Percentiles rank a stretch among this genome's conserved stretches.
Conservation (phyloP, 106 monocot species). For the Acorus calamus region DNA sequence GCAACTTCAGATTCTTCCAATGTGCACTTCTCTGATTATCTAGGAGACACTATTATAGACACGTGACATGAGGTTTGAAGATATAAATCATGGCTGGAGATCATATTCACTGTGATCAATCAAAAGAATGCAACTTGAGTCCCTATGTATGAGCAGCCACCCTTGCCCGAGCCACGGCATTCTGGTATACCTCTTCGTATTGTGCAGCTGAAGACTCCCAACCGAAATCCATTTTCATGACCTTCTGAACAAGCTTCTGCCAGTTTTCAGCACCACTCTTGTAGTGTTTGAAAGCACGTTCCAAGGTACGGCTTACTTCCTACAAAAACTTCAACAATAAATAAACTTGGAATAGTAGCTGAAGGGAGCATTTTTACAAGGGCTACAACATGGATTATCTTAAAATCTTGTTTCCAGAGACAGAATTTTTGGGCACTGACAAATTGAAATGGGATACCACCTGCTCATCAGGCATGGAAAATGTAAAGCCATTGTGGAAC, state of each 20-base stretch:
- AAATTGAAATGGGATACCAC: too few species aligned
- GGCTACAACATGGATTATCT: too few species aligned
- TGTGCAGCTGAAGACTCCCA: constrained; percentile 73
- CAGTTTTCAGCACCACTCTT: constrained; percentile 39
- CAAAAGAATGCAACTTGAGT: too few species aligned
- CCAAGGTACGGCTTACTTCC: constrained; percentile 56
- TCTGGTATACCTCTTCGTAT: constrained; percentile 75
- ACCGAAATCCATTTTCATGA: constrained; percentile 78
- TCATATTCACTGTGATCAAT: too few species aligned
- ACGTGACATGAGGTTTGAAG: not conserved
- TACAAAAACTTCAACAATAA: constrained; percentile 1
- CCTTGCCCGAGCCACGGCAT: constrained; percentile 56
- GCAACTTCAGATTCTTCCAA: too few species aligned
- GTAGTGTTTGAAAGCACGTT: constrained; percentile 65
- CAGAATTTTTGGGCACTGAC: too few species aligned
- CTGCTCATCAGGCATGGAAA: constrained; percentile 59
- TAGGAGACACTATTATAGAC: not conserved
- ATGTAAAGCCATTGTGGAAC: constrained; percentile 78
- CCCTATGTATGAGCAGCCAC: constrained; percentile 5
- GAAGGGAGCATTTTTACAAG: not conserved
- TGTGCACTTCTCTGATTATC: too few species aligned
- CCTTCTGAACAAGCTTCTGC: constrained; percentile 56
- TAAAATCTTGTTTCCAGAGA: too few species aligned
- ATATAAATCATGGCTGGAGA: not conserved
- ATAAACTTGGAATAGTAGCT: not conserved